Base-by-base conservation (phyloP, 352 stramenopile genomes). In the Phytophthora ohioensis region DNA sequence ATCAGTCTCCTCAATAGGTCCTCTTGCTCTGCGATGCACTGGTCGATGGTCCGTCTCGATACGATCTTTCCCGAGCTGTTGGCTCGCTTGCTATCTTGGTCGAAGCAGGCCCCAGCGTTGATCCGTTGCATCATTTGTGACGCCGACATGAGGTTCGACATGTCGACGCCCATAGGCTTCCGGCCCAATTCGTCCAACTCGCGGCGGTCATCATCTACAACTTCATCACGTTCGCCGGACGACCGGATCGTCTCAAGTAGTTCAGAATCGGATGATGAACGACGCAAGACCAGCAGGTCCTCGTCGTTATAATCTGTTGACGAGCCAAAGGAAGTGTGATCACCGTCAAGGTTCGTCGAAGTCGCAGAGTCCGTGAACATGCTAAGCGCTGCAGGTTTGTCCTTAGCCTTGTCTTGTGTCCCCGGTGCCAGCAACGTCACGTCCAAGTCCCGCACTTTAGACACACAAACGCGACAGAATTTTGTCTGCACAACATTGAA, bases 391-490 rank as follows among this genome's bases (percentile, higher is more conserved):
- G 56, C 17, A 3, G 62, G n/a, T 36, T 58, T 54, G 10, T 72
- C 49, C 8, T 61, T 35, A 5, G 10, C 32, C 57, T 76, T 69
- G 49, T 38, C 36, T 11, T 31, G 38, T 0, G 46, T 38, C 2
- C 69, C 69, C 17, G 69, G 69, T 7, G 57, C 69, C 17, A 73
- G 41, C 53, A 77, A 54, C 61, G 57, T 55, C 36, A 53, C 69
- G 34, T 77, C 69, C 47, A 77, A 51, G 30, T 76, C 73, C n/a
- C 83, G 78, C 36, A 85, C 71, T 32, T 80, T 78, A 15, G 76
- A 76, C 36, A 91, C 67, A 59, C 83, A 91, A 55, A 77, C 55
- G 27, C 82, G 61, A 52, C 83, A 91, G 51, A 91, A 87, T 58
- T 90, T 88, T 43, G 78, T 88, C 71, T 88, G 85, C 17, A 76